Conservation (phyloP, 2,329 filamentous ascomycete genomes). For the Mariannaea elegans region DNA sequence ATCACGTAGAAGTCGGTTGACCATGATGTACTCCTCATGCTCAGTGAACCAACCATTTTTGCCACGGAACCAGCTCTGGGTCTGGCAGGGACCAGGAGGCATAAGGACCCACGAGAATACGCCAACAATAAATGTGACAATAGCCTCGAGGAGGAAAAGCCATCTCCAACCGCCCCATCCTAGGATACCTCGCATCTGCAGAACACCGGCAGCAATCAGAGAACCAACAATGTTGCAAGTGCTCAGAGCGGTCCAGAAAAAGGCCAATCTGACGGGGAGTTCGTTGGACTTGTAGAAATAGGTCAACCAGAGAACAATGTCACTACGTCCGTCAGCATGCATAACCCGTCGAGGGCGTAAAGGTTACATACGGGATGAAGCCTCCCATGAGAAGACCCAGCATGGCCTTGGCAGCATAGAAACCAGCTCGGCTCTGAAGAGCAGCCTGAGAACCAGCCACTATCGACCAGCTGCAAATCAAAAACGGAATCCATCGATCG, state of each 20-base stretch:
- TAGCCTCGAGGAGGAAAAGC: constrained; percentile 62
- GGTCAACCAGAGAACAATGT: constrained; percentile 71
- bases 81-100: constrained; percentile 58
- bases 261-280: constrained; percentile 70
- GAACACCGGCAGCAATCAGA: constrained; percentile 56
- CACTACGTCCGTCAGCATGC: constrained; percentile 21
- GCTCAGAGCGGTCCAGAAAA: constrained; percentile 76
- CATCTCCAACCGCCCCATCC: constrained; percentile 52
- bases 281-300: constrained; percentile 81
- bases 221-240: constrained; percentile 62
- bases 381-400: constrained; percentile 59
- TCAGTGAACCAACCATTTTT: constrained; percentile 70
- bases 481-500: constrained; percentile 55
- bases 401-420: constrained; percentile 53
- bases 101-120: constrained; percentile 56
- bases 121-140: constrained; percentile 53
- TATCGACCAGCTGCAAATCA: constrained; percentile 53
- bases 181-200: constrained; percentile 48
- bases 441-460: constrained; percentile 51
- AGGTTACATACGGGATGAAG: constrained; percentile 57
- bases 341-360: neutral
- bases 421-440: constrained; percentile 47
- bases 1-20: constrained; percentile 67
- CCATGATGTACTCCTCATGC: constrained; percentile 68
- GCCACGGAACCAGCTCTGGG: constrained; percentile 64